A percentile compares a stretch with the other conserved stretches of the same genome.
These are phyloP conservation scores for Aspergillus sclerotioniger DNA, from an alignment of 495 filamentous ascomycete species.

Conservation along the genomic window DNA sequence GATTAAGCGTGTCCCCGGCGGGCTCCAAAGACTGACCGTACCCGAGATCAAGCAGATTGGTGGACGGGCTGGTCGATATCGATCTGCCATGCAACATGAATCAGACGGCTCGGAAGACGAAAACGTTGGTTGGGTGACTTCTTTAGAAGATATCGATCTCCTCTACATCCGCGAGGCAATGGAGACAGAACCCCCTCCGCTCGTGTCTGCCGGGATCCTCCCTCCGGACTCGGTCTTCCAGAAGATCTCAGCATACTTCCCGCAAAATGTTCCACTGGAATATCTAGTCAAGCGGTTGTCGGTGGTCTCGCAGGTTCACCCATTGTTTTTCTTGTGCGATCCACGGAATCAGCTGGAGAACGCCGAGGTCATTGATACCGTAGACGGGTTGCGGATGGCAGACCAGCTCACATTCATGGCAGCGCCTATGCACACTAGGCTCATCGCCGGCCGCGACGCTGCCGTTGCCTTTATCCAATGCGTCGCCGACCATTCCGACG, in stretches of 20 bases:
- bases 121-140: conserved; percentile 74
- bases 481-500: conserved; percentile 62
- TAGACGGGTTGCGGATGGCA: conserved; percentile 57
- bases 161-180: conserved; percentile 60
- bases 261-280: conserved; percentile 68
- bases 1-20: conserved; percentile 60
- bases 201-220: conserved; percentile 71
- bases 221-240: conserved; percentile 65
- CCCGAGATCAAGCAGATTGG: conserved; percentile 92
- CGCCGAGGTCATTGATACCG: conserved; percentile 67
- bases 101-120: conserved; percentile 11
- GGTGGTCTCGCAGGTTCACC: conserved; percentile 57
- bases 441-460: conserved; percentile 28
- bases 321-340: conserved; percentile 71
- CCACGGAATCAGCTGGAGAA: conserved; percentile 56
- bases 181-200: conserved; percentile 56
- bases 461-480: conserved; percentile 61
- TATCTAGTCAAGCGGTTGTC: conserved; percentile 72
- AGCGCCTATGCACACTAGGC: conserved; percentile 53
- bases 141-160: conserved; percentile 70
- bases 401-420: conserved; percentile 76
- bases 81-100: conserved; percentile 57
- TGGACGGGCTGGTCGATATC: conserved; percentile 88
- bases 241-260: conserved; percentile 74
- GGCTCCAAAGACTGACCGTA: conserved; percentile 53